A percentile compares a stretch with the other conserved stretches of the same genome.
These are phyloP conservation scores for Scorias spongiosa DNA, from an alignment of 2,329 filamentous ascomycete species.

Conservation along the genomic window DNA sequence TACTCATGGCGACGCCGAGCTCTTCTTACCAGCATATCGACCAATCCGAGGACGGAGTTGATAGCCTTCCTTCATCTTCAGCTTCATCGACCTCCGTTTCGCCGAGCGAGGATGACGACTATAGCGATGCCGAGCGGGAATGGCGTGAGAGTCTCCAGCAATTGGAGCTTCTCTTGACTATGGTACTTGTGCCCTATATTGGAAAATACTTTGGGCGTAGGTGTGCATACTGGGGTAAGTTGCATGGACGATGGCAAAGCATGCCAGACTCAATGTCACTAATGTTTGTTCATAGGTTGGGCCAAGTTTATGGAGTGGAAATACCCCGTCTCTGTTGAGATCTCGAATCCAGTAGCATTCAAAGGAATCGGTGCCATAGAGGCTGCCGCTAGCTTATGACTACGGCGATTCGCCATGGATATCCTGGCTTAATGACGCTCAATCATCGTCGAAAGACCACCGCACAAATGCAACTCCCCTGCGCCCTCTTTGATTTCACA, in stretches of 20 bases:
- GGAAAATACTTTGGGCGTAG: slow-evolving; percentile 92
- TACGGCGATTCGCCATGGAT: slow-evolving; percentile 12
- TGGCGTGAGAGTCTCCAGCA: slow-evolving; percentile 93
- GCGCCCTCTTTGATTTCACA: too few relatives aligned
- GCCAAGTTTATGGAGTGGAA: slow-evolving; percentile 89
- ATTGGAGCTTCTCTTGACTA: slow-evolving; percentile 78
- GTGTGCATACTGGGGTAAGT: slow-evolving; percentile 90
- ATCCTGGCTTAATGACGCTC: too few relatives aligned
- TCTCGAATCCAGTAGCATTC: slow-evolving; percentile 31
- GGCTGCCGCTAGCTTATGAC: slow-evolving; percentile 25
- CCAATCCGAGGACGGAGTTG: slow-evolving; percentile 28
- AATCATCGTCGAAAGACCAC: too few relatives aligned
- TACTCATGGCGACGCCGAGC: slow-evolving; percentile 32
- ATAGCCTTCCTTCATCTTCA: slow-evolving; percentile 36
- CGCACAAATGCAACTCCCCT: too few relatives aligned
- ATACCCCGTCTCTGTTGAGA: slow-evolving; percentile 60
- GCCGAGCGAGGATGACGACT: slow-evolving; percentile 33
- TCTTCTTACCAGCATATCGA: slow-evolving; percentile 33
- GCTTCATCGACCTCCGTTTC: slow-evolving; percentile 33
- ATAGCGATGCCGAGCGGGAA: slow-evolving; percentile 80
- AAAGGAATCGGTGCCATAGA: slow-evolving; percentile 31
- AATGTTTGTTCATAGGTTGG: slow-evolving; percentile 51
- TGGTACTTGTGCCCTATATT: slow-evolving; percentile 85
- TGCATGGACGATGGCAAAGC: background rate
- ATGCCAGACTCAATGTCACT: slow-evolving; percentile 2